These are phyloP conservation scores for Cruciata laevipes DNA, from an alignment of 257 asterid genomes.

Conservation along the genomic window DNA sequence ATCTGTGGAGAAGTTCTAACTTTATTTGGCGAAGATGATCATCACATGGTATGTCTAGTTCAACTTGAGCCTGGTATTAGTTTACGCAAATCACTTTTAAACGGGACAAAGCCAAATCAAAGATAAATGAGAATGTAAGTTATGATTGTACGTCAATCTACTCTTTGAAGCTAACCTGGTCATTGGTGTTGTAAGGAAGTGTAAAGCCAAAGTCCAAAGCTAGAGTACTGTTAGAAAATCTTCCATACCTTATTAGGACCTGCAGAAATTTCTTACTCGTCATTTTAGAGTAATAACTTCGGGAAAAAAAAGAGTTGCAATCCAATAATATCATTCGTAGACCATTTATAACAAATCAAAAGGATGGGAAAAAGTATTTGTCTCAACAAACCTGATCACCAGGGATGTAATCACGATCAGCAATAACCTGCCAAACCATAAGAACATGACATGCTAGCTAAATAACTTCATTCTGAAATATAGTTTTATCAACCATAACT, in stretches of 20 bases:
- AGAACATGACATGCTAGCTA: background rate
- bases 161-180: slow-evolving; percentile 33
- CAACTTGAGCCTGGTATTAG: slow-evolving; percentile 43
- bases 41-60: slow-evolving; percentile 40
- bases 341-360: background rate
- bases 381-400: slow-evolving; percentile 58
- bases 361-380: background rate
- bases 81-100: slow-evolving; percentile 1
- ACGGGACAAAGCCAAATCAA: slow-evolving; percentile 4
- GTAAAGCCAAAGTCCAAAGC: slow-evolving; percentile 80
- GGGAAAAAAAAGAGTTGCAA: background rate
- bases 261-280: slow-evolving; percentile 19
- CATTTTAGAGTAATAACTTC: background rate
- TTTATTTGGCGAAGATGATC: slow-evolving; percentile 51
- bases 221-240: slow-evolving; percentile 62
- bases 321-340: background rate
- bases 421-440: slow-evolving; percentile 46
- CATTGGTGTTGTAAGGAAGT: slow-evolving; percentile 49
- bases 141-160: background rate
- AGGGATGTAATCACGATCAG: slow-evolving; percentile 52
- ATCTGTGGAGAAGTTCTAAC: slow-evolving; percentile 46
- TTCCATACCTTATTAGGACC: slow-evolving; percentile 67
- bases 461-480: background rate
- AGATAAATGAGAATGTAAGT: background rate
- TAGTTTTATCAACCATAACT: background rate